phyloP scores from a whole-genome alignment of 257 asterid genomes.

The Fraxinus cuspidata region DNA sequence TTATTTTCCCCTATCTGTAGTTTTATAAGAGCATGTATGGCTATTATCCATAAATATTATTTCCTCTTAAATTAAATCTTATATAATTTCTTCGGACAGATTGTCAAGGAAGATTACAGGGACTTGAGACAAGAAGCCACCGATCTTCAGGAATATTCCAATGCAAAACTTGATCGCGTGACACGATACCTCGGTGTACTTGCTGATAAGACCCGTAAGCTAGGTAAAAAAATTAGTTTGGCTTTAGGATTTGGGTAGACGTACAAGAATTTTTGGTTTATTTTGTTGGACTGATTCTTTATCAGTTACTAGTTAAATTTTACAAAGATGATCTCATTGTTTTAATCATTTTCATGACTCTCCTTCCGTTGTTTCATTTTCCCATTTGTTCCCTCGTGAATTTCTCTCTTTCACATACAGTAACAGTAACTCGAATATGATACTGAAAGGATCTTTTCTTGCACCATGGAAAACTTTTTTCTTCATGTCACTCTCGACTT shows the following conservation, averaged over 20 bases:
- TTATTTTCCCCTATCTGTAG: slow-evolving; percentile 16
- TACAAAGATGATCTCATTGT: slow-evolving; percentile 4
- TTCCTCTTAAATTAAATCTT: slow-evolving; percentile 19
- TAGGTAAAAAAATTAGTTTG: slow-evolving; percentile 54
- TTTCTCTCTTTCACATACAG: slow-evolving; percentile 23
- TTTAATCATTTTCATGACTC: slow-evolving; percentile 6
- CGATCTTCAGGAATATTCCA: slow-evolving; percentile 95
- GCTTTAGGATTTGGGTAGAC: slow-evolving; percentile 6
- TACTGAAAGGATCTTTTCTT: slow-evolving; percentile 17
- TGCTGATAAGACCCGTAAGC: slow-evolving; percentile 87
- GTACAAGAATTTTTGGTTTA: slow-evolving; percentile 5
- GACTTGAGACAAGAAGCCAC: slow-evolving; percentile 90
- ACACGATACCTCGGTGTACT: slow-evolving; percentile 94
- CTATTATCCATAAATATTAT: slow-evolving; percentile 8
- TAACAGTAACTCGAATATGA: slow-evolving; percentile 23
- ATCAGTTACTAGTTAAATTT: slow-evolving; percentile 20
- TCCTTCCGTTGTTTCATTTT: slow-evolving; percentile 7
- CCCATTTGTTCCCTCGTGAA: slow-evolving; percentile 17
- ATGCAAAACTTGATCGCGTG: slow-evolving; percentile 89
- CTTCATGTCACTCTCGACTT: slow-evolving; percentile 20
- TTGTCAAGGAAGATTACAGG: slow-evolving; percentile 73
- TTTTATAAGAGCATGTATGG: slow-evolving; percentile 2
- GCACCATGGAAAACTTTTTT: slow-evolving; percentile 17
- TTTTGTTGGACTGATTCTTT: slow-evolving; percentile 11
- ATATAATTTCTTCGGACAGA: slow-evolving; percentile 56